Evolutionary conservation across 495 filamentous ascomycete species (phyloP).

Genomic region (Xylaria sp.): DNA sequence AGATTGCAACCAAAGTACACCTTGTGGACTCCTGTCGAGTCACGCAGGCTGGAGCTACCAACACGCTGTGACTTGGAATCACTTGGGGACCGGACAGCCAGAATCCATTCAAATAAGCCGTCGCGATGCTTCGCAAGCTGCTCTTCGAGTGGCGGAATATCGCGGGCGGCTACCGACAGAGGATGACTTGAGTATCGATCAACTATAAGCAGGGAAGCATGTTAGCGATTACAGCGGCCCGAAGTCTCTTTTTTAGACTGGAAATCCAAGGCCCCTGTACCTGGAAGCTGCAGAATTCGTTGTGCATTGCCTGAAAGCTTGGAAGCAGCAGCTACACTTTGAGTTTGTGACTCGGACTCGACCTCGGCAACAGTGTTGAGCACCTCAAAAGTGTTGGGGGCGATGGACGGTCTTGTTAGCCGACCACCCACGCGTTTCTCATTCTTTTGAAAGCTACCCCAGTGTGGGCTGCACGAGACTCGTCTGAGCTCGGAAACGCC

Average conservation of each 20-base stretch:
- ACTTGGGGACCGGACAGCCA: constrained; percentile 42
- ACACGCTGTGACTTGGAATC: constrained; percentile 23
- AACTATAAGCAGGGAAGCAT: constrained; percentile 14
- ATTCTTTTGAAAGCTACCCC: constrained; percentile 29
- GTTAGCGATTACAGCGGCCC: constrained; percentile 6
- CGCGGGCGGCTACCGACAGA: constrained; percentile 43
- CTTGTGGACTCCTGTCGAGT: constrained; percentile 25
- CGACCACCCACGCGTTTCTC: constrained; percentile 29
- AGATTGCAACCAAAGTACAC: constrained; percentile 56
- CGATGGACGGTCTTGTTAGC: constrained; percentile 35
- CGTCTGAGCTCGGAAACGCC: constrained; percentile 24
- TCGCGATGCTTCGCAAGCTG: constrained; percentile 56
- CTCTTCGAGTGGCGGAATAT: constrained; percentile 45
- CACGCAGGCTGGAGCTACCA: constrained; percentile 27
- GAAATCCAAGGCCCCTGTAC: constrained; percentile 27
- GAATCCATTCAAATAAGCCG: constrained; percentile 58
- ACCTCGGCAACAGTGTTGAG: constrained; percentile 37
- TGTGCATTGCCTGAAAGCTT: constrained; percentile 25
- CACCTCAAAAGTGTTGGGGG: constrained; percentile 39
- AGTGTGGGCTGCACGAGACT: constrained; percentile 15
- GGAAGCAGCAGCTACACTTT: constrained; percentile 21
- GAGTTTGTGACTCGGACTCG: constrained; percentile 33
- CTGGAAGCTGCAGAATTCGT: constrained; percentile 32
- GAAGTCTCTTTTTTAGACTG: background rate
- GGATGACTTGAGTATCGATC: constrained; percentile 35